These are phyloP conservation scores for Colletotrichum sp. DNA, from an alignment of 2,329 filamentous ascomycete genomes.

Conservation along the genomic window DNA sequence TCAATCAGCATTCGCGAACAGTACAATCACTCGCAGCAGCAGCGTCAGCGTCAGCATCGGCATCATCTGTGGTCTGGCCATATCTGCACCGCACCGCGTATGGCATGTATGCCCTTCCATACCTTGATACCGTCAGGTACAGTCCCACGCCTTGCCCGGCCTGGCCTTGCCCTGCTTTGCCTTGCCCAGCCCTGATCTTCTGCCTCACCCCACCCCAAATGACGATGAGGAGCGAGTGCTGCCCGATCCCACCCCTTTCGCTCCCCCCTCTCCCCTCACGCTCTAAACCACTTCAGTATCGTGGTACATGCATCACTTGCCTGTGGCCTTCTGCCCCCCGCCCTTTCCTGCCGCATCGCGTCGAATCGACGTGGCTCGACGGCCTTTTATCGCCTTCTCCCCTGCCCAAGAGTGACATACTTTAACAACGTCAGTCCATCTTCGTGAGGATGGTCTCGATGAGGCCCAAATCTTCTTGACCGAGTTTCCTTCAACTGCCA, in stretches of 20 bases:
- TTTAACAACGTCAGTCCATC: slow-evolving; percentile 11
- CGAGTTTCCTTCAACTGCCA: slow-evolving; percentile 18
- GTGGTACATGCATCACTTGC: slow-evolving; percentile 14
- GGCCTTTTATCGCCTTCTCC: slow-evolving; percentile 5
- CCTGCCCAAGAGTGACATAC: slow-evolving; percentile 1
- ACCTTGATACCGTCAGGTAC: background rate
- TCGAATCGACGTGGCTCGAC: slow-evolving; percentile 21
- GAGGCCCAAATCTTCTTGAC: slow-evolving; percentile 19
- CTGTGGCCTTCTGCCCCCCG: slow-evolving; percentile 1
- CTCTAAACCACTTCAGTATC: slow-evolving; percentile 15
- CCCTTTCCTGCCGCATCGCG: slow-evolving; percentile 19
- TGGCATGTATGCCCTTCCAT: background rate
- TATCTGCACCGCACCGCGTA: background rate
- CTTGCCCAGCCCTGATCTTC: slow-evolving; percentile 12
- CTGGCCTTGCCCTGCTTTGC: background rate
- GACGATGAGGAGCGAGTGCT: slow-evolving; percentile 14
- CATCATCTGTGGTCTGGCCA: slow-evolving; percentile 7
- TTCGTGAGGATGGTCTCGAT: slow-evolving; percentile 17
- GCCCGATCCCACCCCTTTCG: slow-evolving; percentile 17
- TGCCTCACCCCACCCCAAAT: slow-evolving; percentile 4
- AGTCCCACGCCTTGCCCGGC: background rate
- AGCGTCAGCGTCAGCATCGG: background rate
- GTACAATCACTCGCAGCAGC: background rate
- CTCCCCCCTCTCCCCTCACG: background rate
- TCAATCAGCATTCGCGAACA: background rate